Conservation (phyloP, 257 asterid species). For the Anisodus tanguticus region DNA sequence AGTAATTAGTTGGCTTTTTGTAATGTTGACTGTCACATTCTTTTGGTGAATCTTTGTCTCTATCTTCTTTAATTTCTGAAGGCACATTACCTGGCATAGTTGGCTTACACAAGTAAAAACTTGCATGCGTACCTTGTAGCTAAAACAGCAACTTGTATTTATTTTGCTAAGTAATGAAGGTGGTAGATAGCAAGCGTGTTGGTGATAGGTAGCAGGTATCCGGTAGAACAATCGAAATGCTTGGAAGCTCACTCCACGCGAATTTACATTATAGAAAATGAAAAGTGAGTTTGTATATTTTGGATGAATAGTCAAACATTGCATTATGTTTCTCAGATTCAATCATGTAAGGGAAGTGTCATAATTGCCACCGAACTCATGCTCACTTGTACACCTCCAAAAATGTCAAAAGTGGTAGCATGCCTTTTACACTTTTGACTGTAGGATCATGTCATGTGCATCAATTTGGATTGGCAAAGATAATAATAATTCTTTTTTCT, state of each 20-base stretch:
- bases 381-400: constrained; percentile 8
- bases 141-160: not conserved
- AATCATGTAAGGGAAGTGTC: constrained; percentile 24
- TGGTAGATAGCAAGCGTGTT: not conserved
- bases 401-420: not conserved
- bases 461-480: constrained; percentile 21
- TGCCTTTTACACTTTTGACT: constrained; percentile 23
- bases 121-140: constrained; percentile 3
- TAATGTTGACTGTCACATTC: constrained; percentile 17
- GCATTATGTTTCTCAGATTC: constrained; percentile 21
- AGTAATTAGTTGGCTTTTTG: constrained; percentile 24
- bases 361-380: constrained; percentile 17
- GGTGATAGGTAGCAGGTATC: not conserved
- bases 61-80: not conserved
- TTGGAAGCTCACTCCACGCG: not conserved
- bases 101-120: constrained; percentile 4
- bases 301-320: constrained; percentile 11
- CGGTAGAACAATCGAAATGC: not conserved
- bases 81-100: constrained; percentile 24
- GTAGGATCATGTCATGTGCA: constrained; percentile 27
- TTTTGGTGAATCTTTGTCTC: constrained; percentile 23
- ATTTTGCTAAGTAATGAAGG: not conserved
- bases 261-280: not conserved
- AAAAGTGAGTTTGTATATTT: not conserved
- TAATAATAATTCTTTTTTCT: not conserved